phyloP scores from a whole-genome alignment of 495 filamentous ascomycete genomes.

The Oleoguttula mirabilis region DNA sequence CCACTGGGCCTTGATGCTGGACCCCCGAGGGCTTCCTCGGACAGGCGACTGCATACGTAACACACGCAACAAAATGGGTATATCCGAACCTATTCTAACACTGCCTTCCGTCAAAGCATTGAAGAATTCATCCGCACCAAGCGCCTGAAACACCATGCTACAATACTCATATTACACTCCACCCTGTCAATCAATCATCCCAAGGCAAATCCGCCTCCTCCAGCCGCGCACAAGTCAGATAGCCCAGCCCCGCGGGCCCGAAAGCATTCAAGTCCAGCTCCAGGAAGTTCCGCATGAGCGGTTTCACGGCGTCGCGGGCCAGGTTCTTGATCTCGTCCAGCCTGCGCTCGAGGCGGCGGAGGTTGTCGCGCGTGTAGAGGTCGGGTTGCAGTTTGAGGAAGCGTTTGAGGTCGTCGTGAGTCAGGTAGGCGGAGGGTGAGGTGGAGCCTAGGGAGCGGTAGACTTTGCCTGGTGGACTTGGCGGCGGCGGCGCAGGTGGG shows the following conservation, averaged over 20 bases:
- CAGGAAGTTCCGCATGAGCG: conserved; percentile 70
- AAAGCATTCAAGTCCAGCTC: conserved; percentile 49
- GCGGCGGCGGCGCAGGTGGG: conserved; percentile 6
- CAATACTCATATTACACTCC: too few relatives aligned
- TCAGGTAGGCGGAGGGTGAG: conserved; percentile 46
- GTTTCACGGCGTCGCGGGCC: conserved; percentile 70
- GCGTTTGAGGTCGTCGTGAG: conserved; percentile 75
- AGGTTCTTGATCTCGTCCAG: conserved; percentile 77
- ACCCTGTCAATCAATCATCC: conserved; percentile 22
- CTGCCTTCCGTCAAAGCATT: too few relatives aligned
- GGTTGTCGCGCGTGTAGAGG: conserved; percentile 57
- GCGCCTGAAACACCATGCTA: neutral
- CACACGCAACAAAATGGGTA: too few relatives aligned
- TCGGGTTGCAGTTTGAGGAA: conserved; percentile 69
- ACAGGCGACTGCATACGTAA: too few relatives aligned
- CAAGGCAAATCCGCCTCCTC: conserved; percentile 72
- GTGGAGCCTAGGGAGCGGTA: conserved; percentile 55
- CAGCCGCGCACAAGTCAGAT: conserved; percentile 70
- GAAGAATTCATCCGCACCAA: too few relatives aligned
- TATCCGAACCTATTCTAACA: too few relatives aligned
- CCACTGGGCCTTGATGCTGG: too few relatives aligned
- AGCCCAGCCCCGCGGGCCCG: conserved; percentile 44
- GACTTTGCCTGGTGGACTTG: conserved; percentile 43
- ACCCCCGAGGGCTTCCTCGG: too few relatives aligned
- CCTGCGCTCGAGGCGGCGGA: conserved; percentile 69